These are phyloP conservation scores for Astraeus odoratus DNA, from an alignment of 768 basidiomycete genomes.

Conservation along the genomic window DNA sequence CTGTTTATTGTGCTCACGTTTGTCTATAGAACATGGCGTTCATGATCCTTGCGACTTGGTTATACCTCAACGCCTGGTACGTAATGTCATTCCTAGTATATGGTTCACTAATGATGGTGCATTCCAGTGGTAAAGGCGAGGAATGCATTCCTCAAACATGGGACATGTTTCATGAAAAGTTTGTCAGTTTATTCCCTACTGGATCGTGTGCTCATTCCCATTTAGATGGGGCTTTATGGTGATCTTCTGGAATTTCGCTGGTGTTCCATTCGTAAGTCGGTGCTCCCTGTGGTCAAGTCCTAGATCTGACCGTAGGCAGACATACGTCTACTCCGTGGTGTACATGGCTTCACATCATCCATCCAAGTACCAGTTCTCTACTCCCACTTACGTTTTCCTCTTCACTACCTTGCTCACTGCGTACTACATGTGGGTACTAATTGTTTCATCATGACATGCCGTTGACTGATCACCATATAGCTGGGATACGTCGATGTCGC, in stretches of 20 bases:
- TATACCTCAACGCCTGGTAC: slow-evolving; percentile 95
- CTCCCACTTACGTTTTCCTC: slow-evolving; percentile 61
- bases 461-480: slow-evolving; percentile 31
- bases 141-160: slow-evolving; percentile 96
- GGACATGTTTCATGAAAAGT: slow-evolving; percentile 99
- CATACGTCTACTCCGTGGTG: slow-evolving; percentile 95
- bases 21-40: slow-evolving; percentile 81
- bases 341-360: slow-evolving; percentile 97
- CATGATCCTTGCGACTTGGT: slow-evolving; percentile 90
- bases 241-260: slow-evolving; percentile 96
- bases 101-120: slow-evolving; percentile 1
- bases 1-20: neutral
- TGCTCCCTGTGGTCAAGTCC: neutral
- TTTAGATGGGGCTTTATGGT: slow-evolving; percentile 89
- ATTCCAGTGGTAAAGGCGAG: slow-evolving; percentile 75
- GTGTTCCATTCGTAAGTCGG: slow-evolving; percentile 78
- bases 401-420: slow-evolving; percentile 73
- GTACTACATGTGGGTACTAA: slow-evolving; percentile 68
- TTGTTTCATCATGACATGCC: neutral
- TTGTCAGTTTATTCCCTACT: slow-evolving; percentile 14
- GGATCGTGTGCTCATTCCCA: slow-evolving; percentile 3
- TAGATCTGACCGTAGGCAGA: slow-evolving; percentile 35
- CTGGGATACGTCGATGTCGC: slow-evolving; percentile 93
- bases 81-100: slow-evolving; percentile 8
- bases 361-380: slow-evolving; percentile 79